phyloP scores from a whole-genome alignment of 1,139 yeast species.

The Meyerozyma smithsonii region DNA sequence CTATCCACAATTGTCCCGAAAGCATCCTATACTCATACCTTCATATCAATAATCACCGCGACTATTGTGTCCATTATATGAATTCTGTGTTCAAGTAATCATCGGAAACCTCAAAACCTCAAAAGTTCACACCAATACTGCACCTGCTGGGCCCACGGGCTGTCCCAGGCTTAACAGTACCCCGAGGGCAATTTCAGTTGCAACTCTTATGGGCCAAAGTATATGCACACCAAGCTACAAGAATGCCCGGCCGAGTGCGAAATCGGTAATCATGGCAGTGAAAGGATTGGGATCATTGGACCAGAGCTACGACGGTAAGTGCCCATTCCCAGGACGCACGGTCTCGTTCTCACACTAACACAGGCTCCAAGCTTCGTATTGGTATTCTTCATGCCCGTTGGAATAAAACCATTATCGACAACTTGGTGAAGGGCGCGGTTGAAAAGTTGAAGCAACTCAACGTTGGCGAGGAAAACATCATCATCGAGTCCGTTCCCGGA shows the following conservation, averaged over 20 bases:
- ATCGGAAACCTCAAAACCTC: too few relatives aligned
- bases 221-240: not conserved
- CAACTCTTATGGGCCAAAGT: not conserved
- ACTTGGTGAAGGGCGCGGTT: constrained; percentile 76
- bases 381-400: constrained; percentile 96
- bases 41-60: too few relatives aligned
- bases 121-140: too few relatives aligned
- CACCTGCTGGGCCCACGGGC: too few relatives aligned
- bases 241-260: not conserved
- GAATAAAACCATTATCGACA: constrained; percentile 74
- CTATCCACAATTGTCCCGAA: too few relatives aligned
- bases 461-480: constrained; percentile 71
- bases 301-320: constrained; percentile 60
- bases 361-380: constrained; percentile 58
- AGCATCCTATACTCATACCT: too few relatives aligned
- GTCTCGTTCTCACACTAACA: not conserved
- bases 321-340: not conserved
- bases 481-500: constrained; percentile 87
- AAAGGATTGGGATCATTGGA: constrained; percentile 77
- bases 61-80: too few relatives aligned
- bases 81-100: too few relatives aligned
- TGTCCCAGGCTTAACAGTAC: too few relatives aligned
- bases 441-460: constrained; percentile 56
- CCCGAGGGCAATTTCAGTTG: too few relatives aligned
- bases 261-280: constrained; percentile 52